phyloP scores from a whole-genome alignment of 805 yeast genomes.

The Starmerella sp. region DNA sequence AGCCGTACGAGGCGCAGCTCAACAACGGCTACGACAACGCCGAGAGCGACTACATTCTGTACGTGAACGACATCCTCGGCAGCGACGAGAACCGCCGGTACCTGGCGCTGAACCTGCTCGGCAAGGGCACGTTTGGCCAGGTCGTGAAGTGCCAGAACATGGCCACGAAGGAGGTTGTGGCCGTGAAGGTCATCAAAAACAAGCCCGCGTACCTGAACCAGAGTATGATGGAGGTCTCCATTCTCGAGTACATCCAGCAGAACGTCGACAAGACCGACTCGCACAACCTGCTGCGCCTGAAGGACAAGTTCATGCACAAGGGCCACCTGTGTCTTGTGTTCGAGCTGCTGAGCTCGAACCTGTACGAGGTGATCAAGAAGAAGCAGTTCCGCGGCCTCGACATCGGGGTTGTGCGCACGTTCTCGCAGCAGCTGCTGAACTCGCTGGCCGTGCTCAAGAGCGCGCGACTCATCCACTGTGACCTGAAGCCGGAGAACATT shows the following conservation, averaged over 20 bases:
- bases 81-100: slow-evolving; percentile 74
- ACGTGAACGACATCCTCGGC: slow-evolving; percentile 89
- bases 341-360: slow-evolving; percentile 75
- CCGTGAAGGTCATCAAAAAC: slow-evolving; percentile 88
- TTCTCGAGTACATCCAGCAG: slow-evolving; percentile 68
- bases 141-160: slow-evolving; percentile 86
- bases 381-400: slow-evolving; percentile 87
- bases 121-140: slow-evolving; percentile 97
- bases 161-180: slow-evolving; percentile 73
- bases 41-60: slow-evolving; percentile 80
- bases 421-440: slow-evolving; percentile 71
- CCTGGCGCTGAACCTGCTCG: slow-evolving; percentile 78
- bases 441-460: slow-evolving; percentile 71
- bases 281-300: slow-evolving; percentile 63
- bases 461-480: slow-evolving; percentile 85
- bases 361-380: slow-evolving; percentile 83
- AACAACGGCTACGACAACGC: slow-evolving; percentile 83
- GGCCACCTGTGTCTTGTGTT: slow-evolving; percentile 89
- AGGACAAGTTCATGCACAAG: slow-evolving; percentile 84
- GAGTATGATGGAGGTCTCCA: slow-evolving; percentile 77
- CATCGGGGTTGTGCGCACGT: slow-evolving; percentile 63
- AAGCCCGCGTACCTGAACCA: slow-evolving; percentile 86
- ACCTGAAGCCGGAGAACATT: slow-evolving; percentile 91
- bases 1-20: slow-evolving; percentile 71
- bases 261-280: slow-evolving; percentile 58